These are phyloP conservation scores for Alternaria novae-zelandiae DNA, from an alignment of 2,329 filamentous ascomycete genomes.

Conservation along the genomic window DNA sequence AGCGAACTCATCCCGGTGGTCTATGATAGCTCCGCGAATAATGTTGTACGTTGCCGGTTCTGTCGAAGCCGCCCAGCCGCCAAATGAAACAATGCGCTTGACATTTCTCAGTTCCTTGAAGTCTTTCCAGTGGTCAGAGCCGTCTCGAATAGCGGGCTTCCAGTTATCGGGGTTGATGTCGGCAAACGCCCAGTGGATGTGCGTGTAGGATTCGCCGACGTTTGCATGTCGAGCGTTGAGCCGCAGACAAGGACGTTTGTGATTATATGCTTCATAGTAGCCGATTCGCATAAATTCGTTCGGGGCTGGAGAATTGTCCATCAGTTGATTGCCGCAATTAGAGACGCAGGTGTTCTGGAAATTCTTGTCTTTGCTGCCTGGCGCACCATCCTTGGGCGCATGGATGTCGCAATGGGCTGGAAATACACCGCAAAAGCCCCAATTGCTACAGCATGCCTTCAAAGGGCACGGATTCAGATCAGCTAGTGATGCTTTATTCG, in stretches of 20 bases:
- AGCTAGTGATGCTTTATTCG: conserved; percentile 14
- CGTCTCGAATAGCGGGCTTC: conserved; percentile 23
- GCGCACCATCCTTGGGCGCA: neutral
- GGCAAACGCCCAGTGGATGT: conserved; percentile 14
- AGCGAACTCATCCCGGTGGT: conserved; percentile 46
- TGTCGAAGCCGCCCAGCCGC: conserved; percentile 55
- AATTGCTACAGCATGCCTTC: conserved; percentile 16
- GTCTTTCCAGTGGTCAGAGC: conserved; percentile 36
- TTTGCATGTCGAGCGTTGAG: conserved; percentile 8
- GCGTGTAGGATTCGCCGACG: conserved; percentile 10
- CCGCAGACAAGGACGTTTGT: conserved; percentile 7
- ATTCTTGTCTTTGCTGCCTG: conserved; percentile 7
- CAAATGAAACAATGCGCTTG: conserved; percentile 53
- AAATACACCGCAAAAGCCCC: conserved; percentile 31
- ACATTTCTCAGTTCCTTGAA: conserved; percentile 31
- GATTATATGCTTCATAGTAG: conserved; percentile 19
- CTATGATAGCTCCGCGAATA: conserved; percentile 46
- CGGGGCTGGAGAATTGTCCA: conserved; percentile 2
- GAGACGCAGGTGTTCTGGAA: conserved; percentile 16
- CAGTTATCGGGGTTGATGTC: conserved; percentile 14
- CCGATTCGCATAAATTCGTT: conserved; percentile 1
- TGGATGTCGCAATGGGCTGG: conserved; percentile 51
- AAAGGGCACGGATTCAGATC: conserved; percentile 18
- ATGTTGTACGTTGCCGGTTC: conserved; percentile 46
- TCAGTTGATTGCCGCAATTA: conserved; percentile 17